These are phyloP conservation scores for Ophiorrhiza pumila DNA, from an alignment of 257 asterid species.

Conservation along the genomic window DNA sequence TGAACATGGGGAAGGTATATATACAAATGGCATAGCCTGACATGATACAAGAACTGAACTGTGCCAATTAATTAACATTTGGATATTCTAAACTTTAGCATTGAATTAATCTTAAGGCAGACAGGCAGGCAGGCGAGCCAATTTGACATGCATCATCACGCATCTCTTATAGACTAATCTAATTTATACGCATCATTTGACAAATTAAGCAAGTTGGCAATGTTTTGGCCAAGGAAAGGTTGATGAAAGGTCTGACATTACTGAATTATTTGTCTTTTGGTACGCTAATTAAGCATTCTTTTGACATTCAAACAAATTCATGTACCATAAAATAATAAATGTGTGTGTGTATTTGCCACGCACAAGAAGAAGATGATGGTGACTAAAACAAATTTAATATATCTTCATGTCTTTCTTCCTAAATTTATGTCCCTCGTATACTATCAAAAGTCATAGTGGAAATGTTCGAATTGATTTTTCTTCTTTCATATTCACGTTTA, in stretches of 20 bases:
- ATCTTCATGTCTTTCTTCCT: neutral
- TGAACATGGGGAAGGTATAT: neutral
- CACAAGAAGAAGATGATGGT: neutral
- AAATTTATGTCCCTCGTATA: neutral
- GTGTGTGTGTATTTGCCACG: neutral
- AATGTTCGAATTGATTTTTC: neutral
- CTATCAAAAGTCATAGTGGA: neutral
- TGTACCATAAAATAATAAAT: neutral
- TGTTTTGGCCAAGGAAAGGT: neutral
- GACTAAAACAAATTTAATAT: neutral
- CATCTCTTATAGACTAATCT: neutral
- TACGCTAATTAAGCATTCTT: neutral
- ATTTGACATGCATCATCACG: neutral
- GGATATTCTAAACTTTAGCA: neutral
- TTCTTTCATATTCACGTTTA: neutral
- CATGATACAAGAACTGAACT: neutral
- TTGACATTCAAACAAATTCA: neutral
- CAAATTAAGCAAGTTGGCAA: neutral
- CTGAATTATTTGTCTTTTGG: conserved; percentile 3
- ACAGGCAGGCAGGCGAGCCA: too few relatives aligned
- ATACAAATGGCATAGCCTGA: neutral
- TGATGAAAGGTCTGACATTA: conserved; percentile 9
- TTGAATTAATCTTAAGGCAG: neutral
- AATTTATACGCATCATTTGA: neutral
- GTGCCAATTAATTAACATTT: neutral